Evolutionary conservation across 495 filamentous ascomycete genomes (phyloP).

Genomic region (Saxophila tyrrhenica): DNA sequence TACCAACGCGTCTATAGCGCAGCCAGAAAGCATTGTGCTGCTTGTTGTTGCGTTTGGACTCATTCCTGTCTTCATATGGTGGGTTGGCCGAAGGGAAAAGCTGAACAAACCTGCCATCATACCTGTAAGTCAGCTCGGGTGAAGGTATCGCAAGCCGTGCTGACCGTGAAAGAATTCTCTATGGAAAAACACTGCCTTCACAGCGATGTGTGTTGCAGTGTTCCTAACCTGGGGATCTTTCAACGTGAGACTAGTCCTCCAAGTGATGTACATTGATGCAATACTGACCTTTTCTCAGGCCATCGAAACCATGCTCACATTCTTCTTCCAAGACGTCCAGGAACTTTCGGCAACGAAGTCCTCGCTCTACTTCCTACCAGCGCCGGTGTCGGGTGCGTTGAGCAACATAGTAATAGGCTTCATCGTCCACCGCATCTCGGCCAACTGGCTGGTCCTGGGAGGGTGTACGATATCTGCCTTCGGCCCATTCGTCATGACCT

Average conservation of each 20-base stretch:
- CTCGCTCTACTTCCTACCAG: conserved; percentile 45
- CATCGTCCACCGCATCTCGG: conserved; percentile 42
- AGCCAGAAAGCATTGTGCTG: conserved; percentile 28
- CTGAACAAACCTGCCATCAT: conserved; percentile 34
- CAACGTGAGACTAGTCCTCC: conserved; percentile 36
- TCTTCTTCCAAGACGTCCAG: conserved; percentile 46
- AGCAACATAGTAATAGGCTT: conserved; percentile 46
- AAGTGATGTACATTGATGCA: conserved; percentile 7
- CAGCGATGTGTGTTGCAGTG: conserved; percentile 39
- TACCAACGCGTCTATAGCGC: conserved; percentile 25
- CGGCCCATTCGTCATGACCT: conserved; percentile 45
- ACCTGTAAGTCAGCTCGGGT: conserved; percentile 25
- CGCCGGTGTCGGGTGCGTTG: conserved; percentile 39
- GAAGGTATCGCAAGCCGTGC: too few relatives aligned
- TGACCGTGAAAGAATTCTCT: conserved; percentile 30
- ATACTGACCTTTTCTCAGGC: too few relatives aligned
- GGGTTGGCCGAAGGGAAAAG: conserved; percentile 36
- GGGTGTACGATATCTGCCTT: conserved; percentile 36
- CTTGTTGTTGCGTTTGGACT: conserved; percentile 34
- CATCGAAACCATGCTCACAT: conserved; percentile 35
- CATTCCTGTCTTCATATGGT: conserved; percentile 35
- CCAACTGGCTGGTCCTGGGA: conserved; percentile 37
- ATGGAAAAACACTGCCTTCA: conserved; percentile 41
- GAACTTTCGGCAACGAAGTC: conserved; percentile 30
- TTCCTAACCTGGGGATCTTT: conserved; percentile 42